phyloP scores from a whole-genome alignment of 805 yeast species.

The Kuraishia hungarica region DNA sequence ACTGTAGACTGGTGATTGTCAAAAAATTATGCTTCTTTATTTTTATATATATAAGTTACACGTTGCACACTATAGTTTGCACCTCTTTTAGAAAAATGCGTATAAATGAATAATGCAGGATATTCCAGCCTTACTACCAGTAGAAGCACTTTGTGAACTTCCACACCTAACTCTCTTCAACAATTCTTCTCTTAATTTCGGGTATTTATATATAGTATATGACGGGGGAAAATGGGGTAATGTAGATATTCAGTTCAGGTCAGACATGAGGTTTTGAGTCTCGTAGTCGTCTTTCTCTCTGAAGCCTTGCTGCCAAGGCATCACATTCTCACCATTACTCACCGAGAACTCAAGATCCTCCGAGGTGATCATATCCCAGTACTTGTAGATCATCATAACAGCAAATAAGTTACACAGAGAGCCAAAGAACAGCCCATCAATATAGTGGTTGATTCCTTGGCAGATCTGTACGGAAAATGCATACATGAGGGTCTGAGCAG shows the following conservation, averaged over 20 bases:
- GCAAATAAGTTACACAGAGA: constrained; percentile 73
- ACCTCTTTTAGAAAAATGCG: no score
- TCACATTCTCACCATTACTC: neutral
- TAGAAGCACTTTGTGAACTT: no score
- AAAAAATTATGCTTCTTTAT: no score
- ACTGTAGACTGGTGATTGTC: no score
- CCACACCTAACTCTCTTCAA: no score
- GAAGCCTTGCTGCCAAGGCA: neutral
- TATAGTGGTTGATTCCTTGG: constrained; percentile 66
- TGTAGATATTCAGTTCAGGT: neutral
- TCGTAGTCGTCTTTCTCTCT: constrained; percentile 1
- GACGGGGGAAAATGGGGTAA: neutral
- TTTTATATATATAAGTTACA: no score
- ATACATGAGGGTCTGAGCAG: constrained; percentile 74
- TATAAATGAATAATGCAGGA: no score
- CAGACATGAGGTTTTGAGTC: neutral
- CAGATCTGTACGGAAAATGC: constrained; percentile 65
- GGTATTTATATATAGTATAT: no score
- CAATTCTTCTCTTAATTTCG: no score
- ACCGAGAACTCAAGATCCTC: constrained; percentile 83
- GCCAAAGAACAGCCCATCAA: constrained; percentile 86
- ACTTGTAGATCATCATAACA: constrained; percentile 91
- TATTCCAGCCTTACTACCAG: no score
- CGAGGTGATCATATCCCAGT: constrained; percentile 92
- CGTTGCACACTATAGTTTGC: no score